A percentile compares a stretch with the other conserved stretches of the same genome.
Conservation (phyloP, 306 rosid species). For the Psophocarpus tetragonolobus region DNA sequence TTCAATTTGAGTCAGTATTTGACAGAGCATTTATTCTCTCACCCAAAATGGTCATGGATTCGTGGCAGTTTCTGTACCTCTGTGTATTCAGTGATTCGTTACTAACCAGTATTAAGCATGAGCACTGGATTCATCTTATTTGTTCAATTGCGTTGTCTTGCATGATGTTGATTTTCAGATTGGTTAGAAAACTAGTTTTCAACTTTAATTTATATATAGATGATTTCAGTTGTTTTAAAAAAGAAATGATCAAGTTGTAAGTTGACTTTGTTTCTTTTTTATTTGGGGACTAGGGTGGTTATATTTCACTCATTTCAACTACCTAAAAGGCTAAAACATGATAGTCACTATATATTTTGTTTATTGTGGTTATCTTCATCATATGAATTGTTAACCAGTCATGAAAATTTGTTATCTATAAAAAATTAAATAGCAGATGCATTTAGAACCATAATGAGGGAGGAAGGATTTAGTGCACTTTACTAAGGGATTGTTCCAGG, state of each 20-base stretch:
- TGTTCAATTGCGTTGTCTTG: neutral
- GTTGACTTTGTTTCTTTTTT: neutral
- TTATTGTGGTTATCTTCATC: slow-evolving; percentile 19
- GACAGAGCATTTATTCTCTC: neutral
- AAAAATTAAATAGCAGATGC: slow-evolving; percentile 72
- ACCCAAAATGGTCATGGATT: neutral
- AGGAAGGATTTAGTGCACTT: slow-evolving; percentile 78
- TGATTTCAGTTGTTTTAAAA: neutral
- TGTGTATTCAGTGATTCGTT: slow-evolving; percentile 8
- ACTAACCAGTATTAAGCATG: neutral
- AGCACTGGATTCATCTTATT: slow-evolving; percentile 2
- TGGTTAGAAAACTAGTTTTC: neutral
- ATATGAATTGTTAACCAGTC: slow-evolving; percentile 23
- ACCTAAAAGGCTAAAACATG: slow-evolving; percentile 1
- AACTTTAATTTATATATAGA: neutral
- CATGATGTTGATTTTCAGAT: slow-evolving; percentile 1
- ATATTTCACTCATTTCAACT: slow-evolving; percentile 1
- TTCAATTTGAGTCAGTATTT: slow-evolving; percentile 14
- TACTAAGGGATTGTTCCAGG: slow-evolving; percentile 88
- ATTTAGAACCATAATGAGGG: slow-evolving; percentile 84
- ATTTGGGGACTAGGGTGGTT: neutral
- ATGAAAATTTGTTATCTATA: slow-evolving; percentile 22
- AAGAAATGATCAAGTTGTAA: slow-evolving; percentile 13
- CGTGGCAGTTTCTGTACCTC: neutral
- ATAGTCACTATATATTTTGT: slow-evolving; percentile 8